These are phyloP conservation scores for Blumeria hordei DNA, from an alignment of 2,329 filamentous ascomycete species.

Conservation along the genomic window DNA sequence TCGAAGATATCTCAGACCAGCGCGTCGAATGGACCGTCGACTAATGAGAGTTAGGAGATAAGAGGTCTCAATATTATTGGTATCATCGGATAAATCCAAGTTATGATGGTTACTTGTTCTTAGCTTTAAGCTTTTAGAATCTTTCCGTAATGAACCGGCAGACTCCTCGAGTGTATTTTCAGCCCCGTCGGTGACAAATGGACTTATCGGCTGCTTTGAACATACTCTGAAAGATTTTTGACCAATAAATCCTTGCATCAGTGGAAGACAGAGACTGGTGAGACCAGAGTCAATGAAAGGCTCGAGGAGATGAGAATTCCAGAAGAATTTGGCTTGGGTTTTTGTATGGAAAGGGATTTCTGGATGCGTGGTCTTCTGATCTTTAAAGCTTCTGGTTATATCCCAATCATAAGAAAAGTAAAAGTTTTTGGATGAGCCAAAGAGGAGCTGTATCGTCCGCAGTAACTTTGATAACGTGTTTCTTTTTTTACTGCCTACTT, in stretches of 20 bases:
- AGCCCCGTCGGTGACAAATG: neutral
- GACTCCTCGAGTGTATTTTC: too few species aligned
- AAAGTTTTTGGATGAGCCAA: conserved; percentile 62
- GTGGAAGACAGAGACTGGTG: conserved; percentile 46
- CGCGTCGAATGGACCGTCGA: conserved; percentile 63
- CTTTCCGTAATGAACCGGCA: too few species aligned
- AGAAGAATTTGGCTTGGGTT: conserved; percentile 66
- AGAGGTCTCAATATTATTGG: too few species aligned
- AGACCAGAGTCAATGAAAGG: conserved; percentile 55
- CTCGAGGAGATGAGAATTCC: conserved; percentile 56
- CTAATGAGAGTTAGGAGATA: conserved; percentile 68
- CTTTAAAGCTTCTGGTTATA: conserved; percentile 43
- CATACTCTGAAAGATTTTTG: conserved; percentile 62
- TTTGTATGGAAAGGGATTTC: conserved; percentile 41
- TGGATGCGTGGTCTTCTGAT: conserved; percentile 17
- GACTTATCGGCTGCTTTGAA: conserved; percentile 20
- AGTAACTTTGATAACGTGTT: conserved; percentile 59
- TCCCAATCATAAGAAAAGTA: conserved; percentile 93
- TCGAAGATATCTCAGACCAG: conserved; percentile 71
- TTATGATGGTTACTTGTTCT: too few species aligned
- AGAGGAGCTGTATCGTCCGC: conserved; percentile 61
- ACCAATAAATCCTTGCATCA: conserved; percentile 88
- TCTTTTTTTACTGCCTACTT: conserved; percentile 6
- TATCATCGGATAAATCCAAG: too few species aligned
- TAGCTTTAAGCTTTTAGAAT: too few species aligned